These are phyloP conservation scores for Irpex sp. DNA, from an alignment of 1,284 basidiomycete genomes.

Conservation along the genomic window DNA sequence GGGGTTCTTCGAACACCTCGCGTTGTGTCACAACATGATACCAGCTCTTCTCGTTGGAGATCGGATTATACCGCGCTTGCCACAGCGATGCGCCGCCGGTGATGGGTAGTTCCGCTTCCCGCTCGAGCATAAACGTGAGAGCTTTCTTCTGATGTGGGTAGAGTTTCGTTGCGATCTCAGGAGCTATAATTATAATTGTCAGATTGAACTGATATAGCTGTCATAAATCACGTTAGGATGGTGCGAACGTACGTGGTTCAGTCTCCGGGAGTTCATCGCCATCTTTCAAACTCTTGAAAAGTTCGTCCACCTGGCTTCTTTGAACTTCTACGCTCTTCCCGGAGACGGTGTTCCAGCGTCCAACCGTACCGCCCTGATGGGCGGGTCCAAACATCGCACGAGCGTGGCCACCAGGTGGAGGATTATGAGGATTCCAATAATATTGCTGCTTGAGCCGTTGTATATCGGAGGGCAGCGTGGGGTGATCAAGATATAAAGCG, in stretches of 20 bases:
- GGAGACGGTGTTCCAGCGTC: constrained; percentile 61
- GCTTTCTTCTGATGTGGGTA: constrained; percentile 99
- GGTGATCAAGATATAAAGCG: constrained; percentile 79
- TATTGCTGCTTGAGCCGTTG: constrained; percentile 61
- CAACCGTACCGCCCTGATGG: constrained; percentile 36
- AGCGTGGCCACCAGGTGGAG: constrained; percentile 66
- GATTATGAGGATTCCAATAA: constrained; percentile 89
- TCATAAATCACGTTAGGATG: constrained; percentile 11
- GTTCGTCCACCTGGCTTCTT: constrained; percentile 88
- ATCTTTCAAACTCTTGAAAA: constrained; percentile 86
- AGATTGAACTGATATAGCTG: constrained; percentile 12
- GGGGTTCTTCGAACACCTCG: constrained; percentile 63
- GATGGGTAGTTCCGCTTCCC: constrained; percentile 72
- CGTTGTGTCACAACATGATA: constrained; percentile 85
- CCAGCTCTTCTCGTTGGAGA: constrained; percentile 57
- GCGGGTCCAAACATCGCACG: constrained; percentile 36
- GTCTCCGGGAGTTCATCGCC: constrained; percentile 87
- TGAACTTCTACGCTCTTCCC: constrained; percentile 89
- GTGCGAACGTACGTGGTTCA: constrained; percentile 63
- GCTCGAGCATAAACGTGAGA: constrained; percentile 92
- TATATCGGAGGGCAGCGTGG: constrained; percentile 54
- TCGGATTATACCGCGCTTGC: constrained; percentile 56
- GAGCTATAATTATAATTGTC: constrained; percentile 40
- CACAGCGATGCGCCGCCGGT: constrained; percentile 70
- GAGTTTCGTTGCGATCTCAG: constrained; percentile 84